Percentiles rank a stretch among this genome's conserved stretches.
phyloP scores from a whole-genome alignment of 805 yeast species.

The Myxozyma nipponensis region DNA sequence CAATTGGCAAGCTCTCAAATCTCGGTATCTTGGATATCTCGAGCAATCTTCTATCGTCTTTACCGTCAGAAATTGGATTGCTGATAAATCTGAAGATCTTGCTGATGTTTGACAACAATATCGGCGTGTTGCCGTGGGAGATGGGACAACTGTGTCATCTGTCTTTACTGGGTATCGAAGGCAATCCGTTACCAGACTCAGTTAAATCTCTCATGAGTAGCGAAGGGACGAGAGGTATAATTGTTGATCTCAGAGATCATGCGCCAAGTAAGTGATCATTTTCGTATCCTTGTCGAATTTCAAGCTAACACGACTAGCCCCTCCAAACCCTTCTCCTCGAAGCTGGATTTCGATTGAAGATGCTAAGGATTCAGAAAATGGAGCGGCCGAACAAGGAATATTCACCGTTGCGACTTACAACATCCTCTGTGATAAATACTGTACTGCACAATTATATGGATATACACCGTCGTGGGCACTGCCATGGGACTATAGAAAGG shows the following conservation, averaged over 20 bases:
- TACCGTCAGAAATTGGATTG: slow-evolving; percentile 85
- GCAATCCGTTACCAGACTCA: slow-evolving; percentile 73
- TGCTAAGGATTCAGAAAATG: slow-evolving; percentile 53
- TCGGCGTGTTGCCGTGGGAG: slow-evolving; percentile 71
- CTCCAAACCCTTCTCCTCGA: slow-evolving; percentile 66
- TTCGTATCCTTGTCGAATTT: background rate
- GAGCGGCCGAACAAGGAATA: slow-evolving; percentile 29
- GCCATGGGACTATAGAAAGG: slow-evolving; percentile 85
- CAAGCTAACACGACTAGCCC: slow-evolving; percentile 33
- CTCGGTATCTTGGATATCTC: slow-evolving; percentile 83
- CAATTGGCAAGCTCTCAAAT: slow-evolving; percentile 63
- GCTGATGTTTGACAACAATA: slow-evolving; percentile 81
- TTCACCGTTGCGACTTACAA: slow-evolving; percentile 85
- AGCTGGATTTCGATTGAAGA: slow-evolving; percentile 77
- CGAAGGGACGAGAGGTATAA: slow-evolving; percentile 79
- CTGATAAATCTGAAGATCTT: slow-evolving; percentile 75
- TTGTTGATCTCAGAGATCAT: slow-evolving; percentile 75
- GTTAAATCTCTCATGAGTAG: slow-evolving; percentile 66
- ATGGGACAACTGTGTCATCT: slow-evolving; percentile 82
- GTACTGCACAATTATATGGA: slow-evolving; percentile 74
- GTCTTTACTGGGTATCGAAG: slow-evolving; percentile 87
- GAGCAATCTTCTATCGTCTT: slow-evolving; percentile 60
- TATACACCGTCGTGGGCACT: slow-evolving; percentile 98
- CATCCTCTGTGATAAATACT: slow-evolving; percentile 87
- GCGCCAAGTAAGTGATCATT: slow-evolving; percentile 46